These are phyloP conservation scores for Pyricularia grisea DNA, from an alignment of 2,329 filamentous ascomycete genomes.

Conservation along the genomic window DNA sequence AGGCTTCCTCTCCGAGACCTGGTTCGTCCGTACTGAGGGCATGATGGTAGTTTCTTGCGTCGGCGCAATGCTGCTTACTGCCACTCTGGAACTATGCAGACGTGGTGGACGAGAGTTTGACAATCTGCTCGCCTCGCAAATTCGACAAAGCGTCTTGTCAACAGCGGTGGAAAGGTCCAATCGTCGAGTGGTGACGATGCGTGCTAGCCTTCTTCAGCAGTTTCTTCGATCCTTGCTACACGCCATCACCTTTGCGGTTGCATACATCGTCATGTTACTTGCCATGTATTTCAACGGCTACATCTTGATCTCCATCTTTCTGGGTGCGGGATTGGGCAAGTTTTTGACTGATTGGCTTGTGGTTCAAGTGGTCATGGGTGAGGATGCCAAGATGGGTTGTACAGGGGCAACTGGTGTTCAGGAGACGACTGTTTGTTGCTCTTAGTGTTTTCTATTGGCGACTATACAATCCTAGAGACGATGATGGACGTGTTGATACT, in stretches of 20 bases:
- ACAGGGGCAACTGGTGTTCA: neutral
- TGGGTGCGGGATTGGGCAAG: conserved; percentile 40
- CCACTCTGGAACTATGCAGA: neutral
- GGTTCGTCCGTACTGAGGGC: conserved; percentile 2
- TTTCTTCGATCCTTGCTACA: conserved; percentile 28
- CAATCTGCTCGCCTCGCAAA: neutral
- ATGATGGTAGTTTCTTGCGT: conserved; percentile 2
- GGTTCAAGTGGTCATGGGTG: neutral
- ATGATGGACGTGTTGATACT: neutral
- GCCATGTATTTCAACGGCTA: conserved; percentile 37
- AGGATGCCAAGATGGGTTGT: neutral
- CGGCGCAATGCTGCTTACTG: neutral
- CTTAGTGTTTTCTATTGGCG: neutral
- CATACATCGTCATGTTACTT: conserved; percentile 33
- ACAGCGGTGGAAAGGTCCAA: too few relatives aligned
- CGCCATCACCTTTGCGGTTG: conserved; percentile 28
- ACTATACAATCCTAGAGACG: neutral
- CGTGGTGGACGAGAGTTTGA: neutral
- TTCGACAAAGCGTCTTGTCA: neutral
- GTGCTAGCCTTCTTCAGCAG: conserved; percentile 30
- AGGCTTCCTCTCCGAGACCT: neutral
- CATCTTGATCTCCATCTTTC: conserved; percentile 31
- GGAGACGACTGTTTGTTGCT: neutral
- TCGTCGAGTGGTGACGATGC: conserved; percentile 18
- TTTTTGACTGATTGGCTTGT: conserved; percentile 43